Evolutionary conservation across 1,284 basidiomycete genomes (phyloP).

Genomic region (Puccinia hordei): DNA sequence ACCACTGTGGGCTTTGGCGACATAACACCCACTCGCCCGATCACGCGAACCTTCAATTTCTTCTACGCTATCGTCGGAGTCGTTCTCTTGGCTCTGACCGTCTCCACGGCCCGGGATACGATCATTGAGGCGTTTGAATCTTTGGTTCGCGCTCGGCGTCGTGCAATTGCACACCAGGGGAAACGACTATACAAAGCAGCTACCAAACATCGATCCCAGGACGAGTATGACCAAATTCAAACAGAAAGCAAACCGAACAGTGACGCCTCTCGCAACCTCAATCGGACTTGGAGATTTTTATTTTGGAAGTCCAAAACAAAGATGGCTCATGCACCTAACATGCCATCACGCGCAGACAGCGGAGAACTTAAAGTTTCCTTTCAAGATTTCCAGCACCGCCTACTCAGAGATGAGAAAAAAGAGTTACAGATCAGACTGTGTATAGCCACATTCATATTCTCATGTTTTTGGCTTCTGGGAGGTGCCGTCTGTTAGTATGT

Average conservation of each 20-base stretch:
- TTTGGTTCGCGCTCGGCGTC: conserved; percentile 10
- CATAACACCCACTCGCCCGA: conserved; percentile 36
- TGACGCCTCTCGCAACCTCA: neutral
- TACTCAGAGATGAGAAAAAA: conserved; percentile 36
- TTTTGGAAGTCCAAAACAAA: neutral
- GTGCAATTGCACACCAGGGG: conserved; percentile 21
- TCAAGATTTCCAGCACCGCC: conserved; percentile 6
- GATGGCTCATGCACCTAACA: neutral
- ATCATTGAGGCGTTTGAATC: conserved; percentile 46
- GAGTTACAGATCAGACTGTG: conserved; percentile 30
- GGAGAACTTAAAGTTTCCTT: neutral
- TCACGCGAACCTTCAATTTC: conserved; percentile 38
- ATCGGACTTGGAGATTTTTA: neutral
- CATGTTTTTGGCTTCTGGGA: conserved; percentile 48
- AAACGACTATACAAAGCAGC: conserved; percentile 8
- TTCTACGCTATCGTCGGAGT: conserved; percentile 46
- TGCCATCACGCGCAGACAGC: neutral
- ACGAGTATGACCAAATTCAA: conserved; percentile 13
- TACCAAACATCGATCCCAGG: conserved; percentile 20
- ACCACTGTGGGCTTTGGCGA: conserved; percentile 51
- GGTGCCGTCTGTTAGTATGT: conserved; percentile 41
- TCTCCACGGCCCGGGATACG: conserved; percentile 36
- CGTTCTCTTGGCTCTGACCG: conserved; percentile 35
- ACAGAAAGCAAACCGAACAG: neutral
- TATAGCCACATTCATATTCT: conserved; percentile 26